phyloP scores from a whole-genome alignment of 129 eudicot genomes.

The Flaveria robusta region DNA sequence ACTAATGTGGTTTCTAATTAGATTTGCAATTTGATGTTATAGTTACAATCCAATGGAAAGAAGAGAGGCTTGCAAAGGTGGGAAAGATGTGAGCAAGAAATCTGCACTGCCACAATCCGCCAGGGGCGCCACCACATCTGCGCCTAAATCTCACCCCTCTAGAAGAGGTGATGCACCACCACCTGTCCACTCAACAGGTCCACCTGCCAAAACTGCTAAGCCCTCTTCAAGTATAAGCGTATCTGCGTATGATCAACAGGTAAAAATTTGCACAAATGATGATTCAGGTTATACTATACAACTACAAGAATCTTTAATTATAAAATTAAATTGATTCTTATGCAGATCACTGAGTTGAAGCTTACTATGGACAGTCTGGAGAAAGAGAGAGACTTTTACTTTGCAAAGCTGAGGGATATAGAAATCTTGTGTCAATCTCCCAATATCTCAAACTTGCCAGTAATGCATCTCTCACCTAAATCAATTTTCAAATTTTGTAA shows the following conservation, averaged over 20 bases:
- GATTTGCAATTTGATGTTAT: conserved; percentile 13
- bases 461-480: conserved; percentile 24
- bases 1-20: not conserved
- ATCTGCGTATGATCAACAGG: conserved; percentile 69
- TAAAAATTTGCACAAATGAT: conserved; percentile 21
- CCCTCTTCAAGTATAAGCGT: conserved; percentile 55
- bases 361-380: conserved; percentile 78
- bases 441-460: conserved; percentile 62
- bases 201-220: conserved; percentile 56
- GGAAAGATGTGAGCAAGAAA: conserved; percentile 62
- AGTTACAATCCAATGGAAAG: conserved; percentile 91
- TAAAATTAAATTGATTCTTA: not conserved
- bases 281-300: not conserved
- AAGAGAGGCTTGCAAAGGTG: conserved; percentile 87
- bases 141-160: conserved; percentile 52
- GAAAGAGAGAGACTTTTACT: conserved; percentile 94
- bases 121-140: conserved; percentile 44
- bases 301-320: conserved; percentile 8
- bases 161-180: conserved; percentile 59
- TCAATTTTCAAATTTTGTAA: not conserved
- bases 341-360: conserved; percentile 87
- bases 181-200: conserved; percentile 40
- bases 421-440: conserved; percentile 86
- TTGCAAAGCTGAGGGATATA: conserved; percentile 84
- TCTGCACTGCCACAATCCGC: conserved; percentile 56